Evolutionary conservation across 164 flowering plant species (phyloP), one percentile per base, ranked within the genome.

Genomic region (Magnolia kwangsiensis): DNA sequence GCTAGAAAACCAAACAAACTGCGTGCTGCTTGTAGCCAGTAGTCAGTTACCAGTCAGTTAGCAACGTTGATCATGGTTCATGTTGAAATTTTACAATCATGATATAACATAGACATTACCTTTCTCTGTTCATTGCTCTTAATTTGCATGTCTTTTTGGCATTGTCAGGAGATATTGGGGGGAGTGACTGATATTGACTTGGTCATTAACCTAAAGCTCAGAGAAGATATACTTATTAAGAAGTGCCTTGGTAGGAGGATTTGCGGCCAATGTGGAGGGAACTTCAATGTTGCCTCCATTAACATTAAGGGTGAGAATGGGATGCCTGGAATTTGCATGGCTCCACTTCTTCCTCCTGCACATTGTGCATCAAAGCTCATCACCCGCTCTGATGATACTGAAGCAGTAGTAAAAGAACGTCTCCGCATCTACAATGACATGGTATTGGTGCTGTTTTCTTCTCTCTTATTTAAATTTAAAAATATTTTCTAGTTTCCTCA

Each of bases 231-330:
- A 23, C 77, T 95, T 72, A 80, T 95, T 80, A 92, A 88, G 74
- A 95, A 95, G 82, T 95, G 99, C 85, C 92, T 93, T 58, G 99
- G 99, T 72, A 90, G 99, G 80, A 91, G 99, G 82, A 90, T 86
- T 50, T 95, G 99, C 78, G 86, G 94, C 76, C 88, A 93, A 79
- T 95, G 99, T 80, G 94, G 96, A 49, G 86, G 85, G 45, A 91
- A 91, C 77, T 95, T 82, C 67, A 93, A 95, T 80, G 75, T 95
- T 77, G 98, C 99, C 13, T 76, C 81, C 64, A 92, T 95, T 80
- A 83, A 92, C 72, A 85, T 93, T 51, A 87, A 91, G 85, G 91
- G 85, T 73, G 89, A 87, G 83, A 83, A 93, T 86, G 99, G 97
- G 45, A 84, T 66, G 55, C 98, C 92, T 71, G 89, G 84, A 73